Evolutionary conservation across 805 yeast species (phyloP), one percentile per base, ranked within the genome.

Genomic region (Nakazawaea peltata): DNA sequence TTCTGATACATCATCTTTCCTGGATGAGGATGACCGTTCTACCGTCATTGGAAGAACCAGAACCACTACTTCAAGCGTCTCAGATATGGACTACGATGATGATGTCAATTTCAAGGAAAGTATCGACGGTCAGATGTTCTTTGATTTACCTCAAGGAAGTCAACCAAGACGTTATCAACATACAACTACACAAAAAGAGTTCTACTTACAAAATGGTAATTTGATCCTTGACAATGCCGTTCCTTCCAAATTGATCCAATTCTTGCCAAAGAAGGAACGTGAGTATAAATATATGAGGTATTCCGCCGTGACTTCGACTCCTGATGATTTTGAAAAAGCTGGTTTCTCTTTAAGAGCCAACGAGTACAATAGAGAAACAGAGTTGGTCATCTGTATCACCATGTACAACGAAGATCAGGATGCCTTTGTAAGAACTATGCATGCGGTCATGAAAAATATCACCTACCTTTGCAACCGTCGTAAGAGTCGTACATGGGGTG

Each of bases 361-460:
- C 5, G 90, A 85, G 44, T 72, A 77, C 53, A 85, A 83, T 45
- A 76, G 98, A 53, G 96, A 87, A 49, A 90, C 92, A 19, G 97
- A 94, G 59, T 63, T 92, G 26, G 87, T 83, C 30, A 74, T 92
- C 34, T 88, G 97, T 59, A 75, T 92, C 45, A 92, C 98, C 22
- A 90, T 92, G 97, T 92, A 90, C 63, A 92, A 92, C 51, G 99
- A 92, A 60, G 94, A 85, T 56, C 96, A 88, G 55, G 67, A 69
- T 36, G 73, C 94, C 3, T 76, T 92, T 54, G 85, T 97, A 1
- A 75, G 97, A 60, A 94, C 98, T 0, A 67, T 92, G 71, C 95
- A 94, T 56, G 84, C 95, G 0, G 90, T 92, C 12, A 85, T 90
- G 84, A 82, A 77, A 49, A 92, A 94, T 57, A 74, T 92, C 40